These are phyloP conservation scores for Coemansia sp. DNA, from an alignment of 192 early-diverging fungal species.

Conservation along the genomic window DNA sequence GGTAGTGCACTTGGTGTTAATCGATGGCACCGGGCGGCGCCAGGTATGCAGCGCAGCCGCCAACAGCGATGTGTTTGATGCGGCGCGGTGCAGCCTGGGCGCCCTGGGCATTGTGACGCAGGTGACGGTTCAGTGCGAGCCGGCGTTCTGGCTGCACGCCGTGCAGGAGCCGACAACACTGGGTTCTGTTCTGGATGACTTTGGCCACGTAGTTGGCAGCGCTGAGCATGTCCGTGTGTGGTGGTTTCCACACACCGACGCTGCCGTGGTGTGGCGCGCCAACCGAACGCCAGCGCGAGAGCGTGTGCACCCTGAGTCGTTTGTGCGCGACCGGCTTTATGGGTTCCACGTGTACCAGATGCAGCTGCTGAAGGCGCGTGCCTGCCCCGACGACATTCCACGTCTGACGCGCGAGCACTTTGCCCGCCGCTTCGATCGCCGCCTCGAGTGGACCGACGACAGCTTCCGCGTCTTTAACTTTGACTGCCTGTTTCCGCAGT, in stretches of 20 bases:
- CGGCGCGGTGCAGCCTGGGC: constrained; percentile 67
- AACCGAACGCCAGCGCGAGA: constrained; percentile 57
- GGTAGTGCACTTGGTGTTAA: constrained; percentile 60
- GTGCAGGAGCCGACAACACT: constrained; percentile 63
- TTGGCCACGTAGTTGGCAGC: constrained; percentile 56
- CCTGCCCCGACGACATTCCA: constrained; percentile 20
- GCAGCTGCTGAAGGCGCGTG: constrained; percentile 55
- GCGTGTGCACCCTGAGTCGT: constrained; percentile 15
- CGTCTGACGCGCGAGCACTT: constrained; percentile 56
- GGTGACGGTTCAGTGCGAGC: constrained; percentile 67
- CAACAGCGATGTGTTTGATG: constrained; percentile 61
- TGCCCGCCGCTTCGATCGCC: constrained; percentile 49
- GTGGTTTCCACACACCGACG: constrained; percentile 78
- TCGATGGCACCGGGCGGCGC: constrained; percentile 57
- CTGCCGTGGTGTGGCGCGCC: constrained; percentile 66
- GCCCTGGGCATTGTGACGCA: constrained; percentile 68
- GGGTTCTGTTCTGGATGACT: constrained; percentile 55
- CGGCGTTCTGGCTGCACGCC: constrained; percentile 64
- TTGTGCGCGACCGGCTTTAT: constrained; percentile 28
- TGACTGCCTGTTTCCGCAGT: constrained; percentile 70
- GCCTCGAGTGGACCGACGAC: constrained; percentile 59
- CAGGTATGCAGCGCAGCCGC: constrained; percentile 55
- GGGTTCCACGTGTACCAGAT: constrained; percentile 55
- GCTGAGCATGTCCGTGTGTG: constrained; percentile 76
- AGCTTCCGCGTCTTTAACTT: constrained; percentile 68